Evolutionary conservation across 1,284 basidiomycete species (phyloP), one percentile per base, ranked within the genome.

Genomic region (Ganoderma lucidum): DNA sequence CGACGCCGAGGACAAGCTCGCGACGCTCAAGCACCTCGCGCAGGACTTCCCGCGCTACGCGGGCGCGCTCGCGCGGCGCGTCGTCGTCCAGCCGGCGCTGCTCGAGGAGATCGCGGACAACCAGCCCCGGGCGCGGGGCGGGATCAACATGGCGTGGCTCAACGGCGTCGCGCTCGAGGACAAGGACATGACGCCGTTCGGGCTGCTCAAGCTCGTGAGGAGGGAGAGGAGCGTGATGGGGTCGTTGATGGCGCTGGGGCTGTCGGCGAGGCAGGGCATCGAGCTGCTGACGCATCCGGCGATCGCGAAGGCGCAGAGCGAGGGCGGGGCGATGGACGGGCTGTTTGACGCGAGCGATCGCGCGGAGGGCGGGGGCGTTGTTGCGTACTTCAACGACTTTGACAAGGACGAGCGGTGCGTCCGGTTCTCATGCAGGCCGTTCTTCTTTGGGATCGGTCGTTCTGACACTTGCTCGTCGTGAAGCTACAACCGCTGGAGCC

Each of bases 1-100:
- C 55, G 83, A 85, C 66, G 90, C 92, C 6, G 70, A 81, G 0
- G 72, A 70, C 59, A 69, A 70, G 60, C 82, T 97, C 1, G 71
- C 79, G 1, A 86, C 92, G 0, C 85, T 97, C 44, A 87, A 85
- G 55, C 84, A 89, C n/a, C 85, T 98, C 39, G 87, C 93, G 0
- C 93, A 96, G 77, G 91, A 96, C 80, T 96, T 98, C 80, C 96
- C 96, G 0, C 92, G 90, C 78, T 96, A 96, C 77, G 90, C 91
- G 0, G 85, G 90, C 1, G 83, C 90, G 8, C 82, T 97, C 55
- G 86, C 93, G 2, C 87, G 93, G 41, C 88, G 91, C 69, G 87
- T 95, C 64, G 73, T 80, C 1, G 80, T 89, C 6, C 85, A 87
- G 63, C 78, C 81, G 17, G 83, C 81, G 17, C 77, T 97, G n/a